Evolutionary conservation across 495 filamentous ascomycete species (phyloP), one percentile per base, ranked within the genome.

Genomic region (Terfezia boudieri): DNA sequence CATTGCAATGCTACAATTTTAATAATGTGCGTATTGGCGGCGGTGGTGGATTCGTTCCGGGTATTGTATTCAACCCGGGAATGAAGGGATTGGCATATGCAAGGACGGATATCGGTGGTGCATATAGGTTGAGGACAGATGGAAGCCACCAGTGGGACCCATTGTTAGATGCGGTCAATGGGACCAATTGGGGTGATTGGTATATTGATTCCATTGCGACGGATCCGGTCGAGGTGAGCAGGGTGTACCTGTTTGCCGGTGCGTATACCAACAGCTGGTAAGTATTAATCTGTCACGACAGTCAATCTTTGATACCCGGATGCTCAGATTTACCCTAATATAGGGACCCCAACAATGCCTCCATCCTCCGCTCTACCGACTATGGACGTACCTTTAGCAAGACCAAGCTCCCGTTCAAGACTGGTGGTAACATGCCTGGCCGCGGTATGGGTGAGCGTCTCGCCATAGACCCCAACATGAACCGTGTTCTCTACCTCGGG

Each of bases 381-480:
- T 66, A 68, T 51, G 76, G 76, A 7, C 64, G 56, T 8, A 77
- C 73, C 2, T 78, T 73, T 69, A 57, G 65, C 3, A 60, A 59
- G 9, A 69, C 68, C 2, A 64, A 63, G 8, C 64, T 79, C 1
- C 67, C 76, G 3, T 80, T 80, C 67, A 76, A 77, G 58, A 73
- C 76, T 49, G 76, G 76, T 7, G 75, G 76, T 0, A 81, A 80
- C 59, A 80, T 79, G 76, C 75, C 76, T 3, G 77, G 78, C n/a
- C 70, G 78, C 26, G 77, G 77, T 17, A 76, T 73, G 67, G 78
- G 78, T 23, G 78, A 81, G 64, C 70, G 77, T 7, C 71, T 80
- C 23, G 76, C 75, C 1, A 71, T 80, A 8, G 76, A 81, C 61
- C 76, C 77, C 4, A 68, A 69, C 17, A 75, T 75, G 57, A 71